phyloP scores from a whole-genome alignment of 2,329 filamentous ascomycete genomes.

The Emmonsia crescens region DNA sequence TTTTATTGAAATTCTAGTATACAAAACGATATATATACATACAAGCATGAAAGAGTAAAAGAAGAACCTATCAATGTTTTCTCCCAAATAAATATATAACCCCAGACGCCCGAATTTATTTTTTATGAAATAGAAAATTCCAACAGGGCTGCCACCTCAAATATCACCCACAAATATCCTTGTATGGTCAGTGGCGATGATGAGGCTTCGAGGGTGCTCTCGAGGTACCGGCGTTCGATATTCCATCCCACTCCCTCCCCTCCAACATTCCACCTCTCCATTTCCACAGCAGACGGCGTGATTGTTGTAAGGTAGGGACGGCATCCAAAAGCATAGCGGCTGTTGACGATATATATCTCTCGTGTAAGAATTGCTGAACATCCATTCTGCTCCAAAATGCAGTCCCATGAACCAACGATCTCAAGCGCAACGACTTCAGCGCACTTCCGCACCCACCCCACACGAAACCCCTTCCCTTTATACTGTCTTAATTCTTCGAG shows the following conservation, averaged over 20 bases:
- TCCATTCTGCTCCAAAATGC: neutral
- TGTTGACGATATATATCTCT: neutral
- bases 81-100: neutral
- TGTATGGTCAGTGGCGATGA: neutral
- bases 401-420: neutral
- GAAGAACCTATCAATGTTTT: neutral
- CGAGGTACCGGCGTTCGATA: neutral
- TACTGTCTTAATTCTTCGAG: slow-evolving; percentile 47
- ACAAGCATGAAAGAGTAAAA: neutral
- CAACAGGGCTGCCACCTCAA: neutral
- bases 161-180: neutral
- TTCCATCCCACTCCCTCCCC: neutral
- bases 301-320: neutral
- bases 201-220: neutral
- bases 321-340: neutral
- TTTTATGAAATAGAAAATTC: neutral
- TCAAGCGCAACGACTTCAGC: neutral
- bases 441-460: neutral
- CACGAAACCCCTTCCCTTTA: neutral
- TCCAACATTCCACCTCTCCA: neutral
- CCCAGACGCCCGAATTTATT: neutral
- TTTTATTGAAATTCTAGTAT: neutral
- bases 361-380: neutral
- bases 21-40: neutral
- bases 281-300: neutral